Evolutionary conservation across 441 rosid genomes (phyloP), one percentile per base, ranked within the genome.

Genomic region (Gossypium schwendimanii): DNA sequence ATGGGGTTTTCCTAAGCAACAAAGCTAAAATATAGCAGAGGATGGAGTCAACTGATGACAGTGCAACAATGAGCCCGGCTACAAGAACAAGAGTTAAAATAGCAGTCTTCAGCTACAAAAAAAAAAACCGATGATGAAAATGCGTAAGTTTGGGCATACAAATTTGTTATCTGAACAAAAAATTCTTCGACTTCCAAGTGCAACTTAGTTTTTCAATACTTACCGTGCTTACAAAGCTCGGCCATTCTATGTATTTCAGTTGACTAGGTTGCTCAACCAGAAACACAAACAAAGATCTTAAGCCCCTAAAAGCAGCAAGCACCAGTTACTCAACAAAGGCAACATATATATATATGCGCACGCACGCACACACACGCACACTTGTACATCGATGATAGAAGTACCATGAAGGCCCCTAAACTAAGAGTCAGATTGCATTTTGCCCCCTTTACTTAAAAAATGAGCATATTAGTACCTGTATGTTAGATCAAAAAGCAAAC

Each of bases 191-290:
- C 44, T 24, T 41, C 24, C 17, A 8, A 24, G 28, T 33, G 69
- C 9, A 36, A 65, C 33, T 52, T 53, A 8, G 67, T 10, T 52
- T 12, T 10, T 26, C 7, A 12, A 62, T n/a, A 63, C 80, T 52
- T 82, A 93, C 97, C 72, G 96, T 93, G 90, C 77, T 85, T 67
- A 80, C 83, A 53, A 87, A 87, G 78, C 91, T 75, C 14, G 98
- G 96, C 97, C 98, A 93, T 73, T 93, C 97, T 72, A 91, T 82
- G 84, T 84, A 85, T 82, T 85, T 93, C 36, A 93, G 87, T 83
- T 91, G 89, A 50, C 87, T 70, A 28, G 92, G 95, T 58, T 87
- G 92, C 86, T 82, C 89, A 41, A 47, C 66, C 74, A 88, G 78
- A 73, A 85, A 85, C 21, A 61, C 47, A 26, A 79, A 75, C 66